Base-by-base conservation (phyloP, 2,329 filamentous ascomycete species). In the Lecanosticta acicola region DNA sequence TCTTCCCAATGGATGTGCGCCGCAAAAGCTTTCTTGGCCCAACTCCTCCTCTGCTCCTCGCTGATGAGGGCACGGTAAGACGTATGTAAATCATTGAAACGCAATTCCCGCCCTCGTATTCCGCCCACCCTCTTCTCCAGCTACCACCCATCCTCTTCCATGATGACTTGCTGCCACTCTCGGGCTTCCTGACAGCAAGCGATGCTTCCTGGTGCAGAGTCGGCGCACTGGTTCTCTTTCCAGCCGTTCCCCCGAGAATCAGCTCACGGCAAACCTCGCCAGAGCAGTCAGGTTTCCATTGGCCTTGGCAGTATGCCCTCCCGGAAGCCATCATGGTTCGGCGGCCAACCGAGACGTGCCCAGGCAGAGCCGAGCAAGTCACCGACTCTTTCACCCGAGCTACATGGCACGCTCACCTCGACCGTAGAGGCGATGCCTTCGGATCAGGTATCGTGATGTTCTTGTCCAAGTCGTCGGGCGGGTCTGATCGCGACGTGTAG, bases 161-260 rank as follows among this genome's bases (percentile, higher is more conserved):
- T 19, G 18, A 19, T 18, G 14, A 16, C n/a, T 11, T 5, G 5
- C 35, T 17, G 14, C 17, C 3, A 5, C 17, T 18, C 4, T 8
- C 33, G 3, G 11, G 14, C 35, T 5, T 19, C 18, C 9, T 9
- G 10, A 9, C 35, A 18, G 10, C 19, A n/a, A 13, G 5, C 39
- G 32, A 43, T 43, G 41, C 43, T 46, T 7, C 43, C 43, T 21
- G 37, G 43, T 24, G 43, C 37, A n/a, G 32, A 46, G 11, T 39
- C 37, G 7, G 43, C 34, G 3, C 21, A 35, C 19, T 35, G 40
- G 11, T 29, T 46, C 37, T 46, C 43, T 13, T 40, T 17, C 18
- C 26, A 37, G 21, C 17, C 16, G n/a, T 18, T n/a, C 4, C 16
- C 19, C 11, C 13, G 16, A 14, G n/a, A 11, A 18, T 3, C 3